Evolutionary conservation across 2,329 filamentous ascomycete genomes (phyloP).

Genomic region (Fusarium burgessii): DNA sequence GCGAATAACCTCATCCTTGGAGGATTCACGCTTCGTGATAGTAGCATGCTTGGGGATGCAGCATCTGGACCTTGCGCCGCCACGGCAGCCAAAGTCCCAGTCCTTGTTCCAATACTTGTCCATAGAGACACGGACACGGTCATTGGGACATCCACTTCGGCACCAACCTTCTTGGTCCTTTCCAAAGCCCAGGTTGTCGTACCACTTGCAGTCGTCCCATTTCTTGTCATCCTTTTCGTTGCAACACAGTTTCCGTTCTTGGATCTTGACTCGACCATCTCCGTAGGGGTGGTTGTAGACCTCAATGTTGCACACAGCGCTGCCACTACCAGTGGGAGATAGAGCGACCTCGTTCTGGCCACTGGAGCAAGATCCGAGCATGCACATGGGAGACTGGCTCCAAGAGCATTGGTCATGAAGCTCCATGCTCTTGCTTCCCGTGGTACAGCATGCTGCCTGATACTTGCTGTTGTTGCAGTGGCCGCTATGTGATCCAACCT

Average conservation of each 20-base stretch:
- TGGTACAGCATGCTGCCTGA: constrained; percentile 25
- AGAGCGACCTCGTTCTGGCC: constrained; percentile 13
- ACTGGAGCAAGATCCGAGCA: constrained; percentile 10
- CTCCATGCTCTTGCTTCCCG: constrained; percentile 13
- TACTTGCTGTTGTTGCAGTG: constrained; percentile 25
- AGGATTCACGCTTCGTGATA: constrained; percentile 12
- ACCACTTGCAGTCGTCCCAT: constrained; percentile 24
- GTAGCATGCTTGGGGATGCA: constrained; percentile 19
- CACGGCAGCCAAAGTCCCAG: constrained; percentile 7
- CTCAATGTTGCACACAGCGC: constrained; percentile 19
- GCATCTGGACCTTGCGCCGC: constrained; percentile 19
- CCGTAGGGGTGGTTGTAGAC: constrained; percentile 4
- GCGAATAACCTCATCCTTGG: constrained; percentile 6
- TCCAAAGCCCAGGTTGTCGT: constrained; percentile 15
- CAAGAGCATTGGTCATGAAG: constrained; percentile 19
- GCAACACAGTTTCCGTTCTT: constrained; percentile 21
- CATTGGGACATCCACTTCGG: constrained; percentile 12
- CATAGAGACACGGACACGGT: constrained; percentile 24
- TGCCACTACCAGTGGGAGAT: constrained; percentile 18
- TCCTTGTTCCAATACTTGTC: constrained; percentile 25
- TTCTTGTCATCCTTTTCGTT: constrained; percentile 14
- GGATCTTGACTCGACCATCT: constrained; percentile 6
- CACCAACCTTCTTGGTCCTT: constrained; percentile 5
- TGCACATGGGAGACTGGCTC: constrained; percentile 14
- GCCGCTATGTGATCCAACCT: constrained; percentile 17